These are phyloP conservation scores for Sugiyamaella boreocaroliniensis DNA, from an alignment of 805 yeast genomes.

Conservation along the genomic window DNA sequence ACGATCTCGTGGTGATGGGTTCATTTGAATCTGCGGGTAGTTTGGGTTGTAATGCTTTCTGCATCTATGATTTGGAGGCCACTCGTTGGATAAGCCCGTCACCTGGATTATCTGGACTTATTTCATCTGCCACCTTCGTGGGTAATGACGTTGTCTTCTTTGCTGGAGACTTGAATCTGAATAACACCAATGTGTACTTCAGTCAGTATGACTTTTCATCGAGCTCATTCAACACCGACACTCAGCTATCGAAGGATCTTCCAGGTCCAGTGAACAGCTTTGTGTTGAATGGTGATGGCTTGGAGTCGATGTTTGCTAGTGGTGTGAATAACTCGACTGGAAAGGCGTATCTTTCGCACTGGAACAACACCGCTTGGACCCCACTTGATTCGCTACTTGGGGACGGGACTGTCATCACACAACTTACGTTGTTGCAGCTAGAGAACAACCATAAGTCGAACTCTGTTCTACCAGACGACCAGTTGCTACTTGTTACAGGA, in stretches of 20 bases:
- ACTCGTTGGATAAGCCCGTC: slow-evolving; percentile 48
- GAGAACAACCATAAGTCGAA: slow-evolving; percentile 25
- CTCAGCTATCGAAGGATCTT: slow-evolving; percentile 16
- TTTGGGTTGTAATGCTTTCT: slow-evolving; percentile 53
- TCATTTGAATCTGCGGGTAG: slow-evolving; percentile 54
- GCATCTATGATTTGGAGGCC: slow-evolving; percentile 53
- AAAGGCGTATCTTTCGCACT: slow-evolving; percentile 33
- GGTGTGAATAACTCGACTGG: slow-evolving; percentile 28
- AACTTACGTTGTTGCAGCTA: slow-evolving; percentile 39
- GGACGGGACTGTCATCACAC: slow-evolving; percentile 37
- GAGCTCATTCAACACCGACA: slow-evolving; percentile 20
- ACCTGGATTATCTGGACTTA: slow-evolving; percentile 42
- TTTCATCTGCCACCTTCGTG: slow-evolving; percentile 48
- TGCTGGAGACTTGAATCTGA: slow-evolving; percentile 50
- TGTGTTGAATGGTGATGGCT: slow-evolving; percentile 34
- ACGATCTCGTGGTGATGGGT: slow-evolving; percentile 64
- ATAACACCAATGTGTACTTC: slow-evolving; percentile 37
- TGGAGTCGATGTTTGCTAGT: slow-evolving; percentile 41
- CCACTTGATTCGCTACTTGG: slow-evolving; percentile 35
- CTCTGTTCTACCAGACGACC: slow-evolving; percentile 36
- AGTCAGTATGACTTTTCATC: slow-evolving; percentile 48
- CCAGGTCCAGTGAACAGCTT: slow-evolving; percentile 25
- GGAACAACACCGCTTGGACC: slow-evolving; percentile 46
- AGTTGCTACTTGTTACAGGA: slow-evolving; percentile 56
- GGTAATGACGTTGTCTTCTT: slow-evolving; percentile 35